Base-by-base conservation (phyloP, 1,139 yeast species). In the Pichia sp. region DNA sequence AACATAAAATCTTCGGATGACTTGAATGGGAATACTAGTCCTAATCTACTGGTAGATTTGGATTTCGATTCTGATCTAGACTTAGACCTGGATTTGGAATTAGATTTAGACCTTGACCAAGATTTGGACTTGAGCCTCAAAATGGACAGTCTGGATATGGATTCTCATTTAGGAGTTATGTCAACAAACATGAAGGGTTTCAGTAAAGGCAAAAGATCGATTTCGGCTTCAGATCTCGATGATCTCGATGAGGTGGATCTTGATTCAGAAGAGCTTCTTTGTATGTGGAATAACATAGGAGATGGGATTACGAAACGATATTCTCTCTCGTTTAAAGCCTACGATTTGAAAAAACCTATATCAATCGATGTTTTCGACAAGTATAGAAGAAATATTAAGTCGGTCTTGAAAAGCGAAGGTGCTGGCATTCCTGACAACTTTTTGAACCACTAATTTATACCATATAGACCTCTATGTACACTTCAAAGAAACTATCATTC, bases 341-440 rank as follows among this genome's bases (percentile, higher is more conserved):
- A 63, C 49, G 66, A 64, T 50, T 8, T 23, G 23, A 43, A 45
- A 29, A 49, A 49, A 16, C 60, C 61, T 7, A 26, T 55, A 7
- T 31, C 56, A 7, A 11, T 51, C 1, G 51, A 53, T 11, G 10
- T 34, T 5, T 45, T 58, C 30, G 45, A 76, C 54, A 87, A 85
- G 67, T 92, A 90, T 67, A 77, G 77, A 57, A 96, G 87, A 59
- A 83, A 85, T 60, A 73, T 93, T 63, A 78, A 72, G 54, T 7
- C 15, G 8, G 49, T 55, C 5, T 41, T 54, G 32, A 49, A 48
- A 45, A 36, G 29, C 13, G 29, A 48, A 8, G 45, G 43, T 43
- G 23, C 53, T 30, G 53, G 50, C n/a, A 6, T 36, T 6, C 41
- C n/a, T 36, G 16, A n/a, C 16, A n/a, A 36, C 41, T 36, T 36